Conservation (phyloP, 768 basidiomycete species). For the Mycena olivaceomarginata region DNA sequence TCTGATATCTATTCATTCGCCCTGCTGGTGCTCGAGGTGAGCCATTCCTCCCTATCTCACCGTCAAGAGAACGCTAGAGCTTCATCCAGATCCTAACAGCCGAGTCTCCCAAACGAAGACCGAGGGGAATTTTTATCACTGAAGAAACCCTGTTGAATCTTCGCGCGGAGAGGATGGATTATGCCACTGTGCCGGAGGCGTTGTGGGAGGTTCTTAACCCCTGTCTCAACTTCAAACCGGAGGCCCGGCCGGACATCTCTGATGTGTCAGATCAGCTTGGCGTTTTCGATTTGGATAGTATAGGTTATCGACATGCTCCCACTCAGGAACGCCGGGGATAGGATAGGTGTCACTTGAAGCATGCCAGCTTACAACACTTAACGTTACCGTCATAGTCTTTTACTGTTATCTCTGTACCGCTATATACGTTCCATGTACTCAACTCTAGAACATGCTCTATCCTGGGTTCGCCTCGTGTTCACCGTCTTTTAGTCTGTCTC, state of each 20-base stretch:
- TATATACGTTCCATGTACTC: no score
- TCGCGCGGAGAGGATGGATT: neutral
- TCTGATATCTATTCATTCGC: neutral
- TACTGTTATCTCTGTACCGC: no score
- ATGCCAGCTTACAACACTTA: no score
- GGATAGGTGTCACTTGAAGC: no score
- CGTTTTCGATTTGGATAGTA: no score
- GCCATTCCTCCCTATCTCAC: neutral
- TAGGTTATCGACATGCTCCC: no score
- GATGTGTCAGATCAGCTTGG: no score
- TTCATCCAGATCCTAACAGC: neutral
- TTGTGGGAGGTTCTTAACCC: neutral
- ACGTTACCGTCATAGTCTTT: no score
- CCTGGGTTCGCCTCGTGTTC: no score
- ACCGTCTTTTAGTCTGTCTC: no score
- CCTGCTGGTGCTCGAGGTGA: neutral
- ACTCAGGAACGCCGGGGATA: no score
- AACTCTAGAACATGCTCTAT: no score
- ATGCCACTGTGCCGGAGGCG: neutral
- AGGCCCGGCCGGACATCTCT: neutral
- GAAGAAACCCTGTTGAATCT: neutral
- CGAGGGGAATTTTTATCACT: neutral
- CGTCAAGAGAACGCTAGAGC: neutral
- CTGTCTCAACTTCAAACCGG: neutral
- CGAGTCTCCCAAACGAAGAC: neutral